A percentile compares a stretch with the other conserved stretches of the same genome.
phyloP scores from a whole-genome alignment of 2,329 filamentous ascomycete genomes.

The Alternaria triticina region DNA sequence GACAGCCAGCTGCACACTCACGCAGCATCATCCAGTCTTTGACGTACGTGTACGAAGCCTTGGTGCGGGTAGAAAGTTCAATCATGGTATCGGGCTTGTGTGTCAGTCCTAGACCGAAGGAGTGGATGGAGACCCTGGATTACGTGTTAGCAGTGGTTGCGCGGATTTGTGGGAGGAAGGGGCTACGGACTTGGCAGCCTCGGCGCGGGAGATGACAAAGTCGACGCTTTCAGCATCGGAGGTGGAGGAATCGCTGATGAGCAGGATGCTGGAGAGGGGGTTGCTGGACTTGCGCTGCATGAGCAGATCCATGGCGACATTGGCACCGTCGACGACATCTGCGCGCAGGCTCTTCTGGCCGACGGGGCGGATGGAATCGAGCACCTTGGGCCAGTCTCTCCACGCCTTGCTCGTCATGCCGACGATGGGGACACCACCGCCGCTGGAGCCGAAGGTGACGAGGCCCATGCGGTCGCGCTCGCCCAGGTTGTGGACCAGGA shows the following conservation, averaged over 20 bases:
- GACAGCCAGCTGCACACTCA: slow-evolving; percentile 90
- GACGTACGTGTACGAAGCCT: slow-evolving; percentile 96
- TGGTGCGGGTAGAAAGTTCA: slow-evolving; percentile 91
- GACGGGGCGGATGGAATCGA: slow-evolving; percentile 87
- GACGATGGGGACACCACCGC: slow-evolving; percentile 92
- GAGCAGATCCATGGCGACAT: slow-evolving; percentile 96
- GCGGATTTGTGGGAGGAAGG: neutral
- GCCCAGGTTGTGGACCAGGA: slow-evolving; percentile 87
- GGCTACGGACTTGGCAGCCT: slow-evolving; percentile 84
- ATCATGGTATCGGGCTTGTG: slow-evolving; percentile 99
- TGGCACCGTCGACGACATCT: slow-evolving; percentile 96
- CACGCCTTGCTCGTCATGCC: slow-evolving; percentile 97
- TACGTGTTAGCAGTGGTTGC: slow-evolving; percentile 27
- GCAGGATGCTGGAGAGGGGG: slow-evolving; percentile 89
- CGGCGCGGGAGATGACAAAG: slow-evolving; percentile 94
- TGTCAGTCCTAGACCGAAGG: slow-evolving; percentile 93
- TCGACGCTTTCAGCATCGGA: slow-evolving; percentile 95
- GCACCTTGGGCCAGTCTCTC: slow-evolving; percentile 86
- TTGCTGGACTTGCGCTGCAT: slow-evolving; percentile 98
- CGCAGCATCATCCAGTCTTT: slow-evolving; percentile 99
- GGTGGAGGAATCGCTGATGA: slow-evolving; percentile 96
- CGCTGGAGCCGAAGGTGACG: slow-evolving; percentile 94
- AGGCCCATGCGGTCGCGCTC: slow-evolving; percentile 96
- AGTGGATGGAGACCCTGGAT: slow-evolving; percentile 85
- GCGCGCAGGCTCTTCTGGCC: slow-evolving; percentile 96